phyloP scores from a whole-genome alignment of 768 basidiomycete genomes.

The Mycena sanguinolenta region DNA sequence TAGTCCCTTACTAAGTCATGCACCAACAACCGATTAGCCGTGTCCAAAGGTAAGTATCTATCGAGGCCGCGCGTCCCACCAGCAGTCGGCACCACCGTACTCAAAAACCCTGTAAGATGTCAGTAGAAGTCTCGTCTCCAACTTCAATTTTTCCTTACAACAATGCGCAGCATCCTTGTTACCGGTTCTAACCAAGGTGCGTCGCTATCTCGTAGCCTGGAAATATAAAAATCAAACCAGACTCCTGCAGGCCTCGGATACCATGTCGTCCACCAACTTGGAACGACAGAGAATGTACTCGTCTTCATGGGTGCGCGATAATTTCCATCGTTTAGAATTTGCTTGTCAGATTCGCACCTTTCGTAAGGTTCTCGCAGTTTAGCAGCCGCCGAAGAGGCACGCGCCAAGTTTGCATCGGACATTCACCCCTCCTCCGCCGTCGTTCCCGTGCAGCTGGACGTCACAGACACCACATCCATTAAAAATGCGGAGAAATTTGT shows the following conservation, averaged over 20 bases:
- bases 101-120: too few relatives aligned
- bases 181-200: conserved; percentile 30
- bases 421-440: conserved; percentile 22
- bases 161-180: conserved; percentile 28
- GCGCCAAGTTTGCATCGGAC: conserved; percentile 6
- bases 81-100: too few relatives aligned
- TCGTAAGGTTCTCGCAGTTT: too few relatives aligned
- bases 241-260: conserved; percentile 32
- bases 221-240: too few relatives aligned
- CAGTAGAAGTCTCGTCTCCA: too few relatives aligned
- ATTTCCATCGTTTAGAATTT: too few relatives aligned
- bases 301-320: conserved; percentile 28
- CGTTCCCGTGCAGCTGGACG: conserved; percentile 33
- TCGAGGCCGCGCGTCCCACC: too few relatives aligned
- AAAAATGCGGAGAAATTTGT: conserved; percentile 10
- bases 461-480: conserved; percentile 30
- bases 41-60: too few relatives aligned
- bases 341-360: background rate
- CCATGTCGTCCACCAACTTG: conserved; percentile 30
- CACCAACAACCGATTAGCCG: too few relatives aligned
- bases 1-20: too few relatives aligned
- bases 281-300: conserved; percentile 11
- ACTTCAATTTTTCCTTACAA: too few relatives aligned
- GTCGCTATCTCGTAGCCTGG: background rate
- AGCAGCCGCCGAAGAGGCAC: conserved; percentile 21